Base-by-base conservation (phyloP, 2,329 filamentous ascomycete species). In the Epichloe festucae region DNA sequence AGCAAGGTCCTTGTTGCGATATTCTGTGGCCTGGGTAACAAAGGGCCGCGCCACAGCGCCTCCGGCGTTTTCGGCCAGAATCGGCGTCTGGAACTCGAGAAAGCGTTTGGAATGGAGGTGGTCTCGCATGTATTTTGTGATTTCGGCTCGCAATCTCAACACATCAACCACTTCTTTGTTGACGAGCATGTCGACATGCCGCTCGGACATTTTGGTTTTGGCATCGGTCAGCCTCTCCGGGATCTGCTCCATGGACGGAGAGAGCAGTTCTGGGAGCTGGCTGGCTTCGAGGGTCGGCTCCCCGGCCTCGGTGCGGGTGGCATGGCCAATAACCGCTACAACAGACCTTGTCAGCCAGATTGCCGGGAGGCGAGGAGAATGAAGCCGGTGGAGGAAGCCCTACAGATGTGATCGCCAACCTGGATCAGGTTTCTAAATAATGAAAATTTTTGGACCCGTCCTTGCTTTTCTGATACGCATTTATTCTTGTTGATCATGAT, bases 31-130 rank as follows among this genome's bases (percentile, higher is more conserved):
- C 44, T 74, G 70, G 0, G 90, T 97, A 57, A 83, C 75, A 65
- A 98, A 98, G 0, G 93, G 88, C 47, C 87, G 82, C 1, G 93
- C 93, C 40, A 84, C 77, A 4, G 93, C 93, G 41, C 93, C 93
- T n/a, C 89, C 86, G 2, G 90, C 89, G 48, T 82, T 78, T 46
- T 84, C 81, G 7, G 87, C 84, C 49, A 98, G 74, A 52, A 97
- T 88, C 0, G 93, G 93, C 0, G 93, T 98, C 59, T 86, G 87
- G 46, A 97, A 89, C 68, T 96, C 90, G 50, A 89, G 72, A 62
- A 96, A 96, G 5, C 78, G 76, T 45, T 78, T 75, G 8, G 80
- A 73, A 54, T 87, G 73, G 51, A 97, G 80, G 64, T 85, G 88
- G 49, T 80, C 76, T 38, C 89, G 82, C 57, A 97, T 75, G 57